Base-by-base conservation (phyloP, 148 eudicot genomes). In the Nepenthes mirabilis region DNA sequence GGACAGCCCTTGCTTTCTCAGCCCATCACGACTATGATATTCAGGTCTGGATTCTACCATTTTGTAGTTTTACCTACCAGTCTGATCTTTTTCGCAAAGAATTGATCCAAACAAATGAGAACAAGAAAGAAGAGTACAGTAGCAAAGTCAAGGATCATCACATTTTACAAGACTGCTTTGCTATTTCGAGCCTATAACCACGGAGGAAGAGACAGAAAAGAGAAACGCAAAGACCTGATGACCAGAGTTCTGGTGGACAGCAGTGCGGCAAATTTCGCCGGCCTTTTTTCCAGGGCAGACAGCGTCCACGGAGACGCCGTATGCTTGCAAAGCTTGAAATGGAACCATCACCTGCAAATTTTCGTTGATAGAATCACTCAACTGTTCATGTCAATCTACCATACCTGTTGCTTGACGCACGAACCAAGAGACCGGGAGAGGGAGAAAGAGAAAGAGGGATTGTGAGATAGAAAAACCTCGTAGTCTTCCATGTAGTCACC, bases 401-500 rank as follows among this genome's bases (percentile, higher is more conserved):
- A 23, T 23, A 23, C 23, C 23, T 23, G 23, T 23, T 23, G 23
- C 23, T 23, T 0, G 23, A 23, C 12, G 9, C 11, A 4, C 51
- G 56, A 34, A 34, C 10, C 6, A 43, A 36, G 14, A 40, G 43
- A 3, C 1, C 7, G 3, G 34, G 13, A 61, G 40, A 57, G 14
- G 34, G 32, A 45, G 53, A 36, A 6, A n/a, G 54, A 45, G 43
- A 57, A 13, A 48, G 43, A 2, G n/a, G 8, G 43, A 10, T 36
- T 43, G 33, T 51, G 36, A 56, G 36, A 51, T 43, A 63, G 9
- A 11, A 43, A 68, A 32, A 84, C 95, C 95, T 84, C 90, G 62
- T 83, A 83, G 59, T 91, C 98, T 66, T 91, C 98, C 79, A 88
- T 77, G 83, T 74, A 91, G 70, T 91, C 98, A 59, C 98, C 96